Evolutionary conservation across 257 asterid genomes (phyloP).

Genomic region (Salvia miltiorrhiza): DNA sequence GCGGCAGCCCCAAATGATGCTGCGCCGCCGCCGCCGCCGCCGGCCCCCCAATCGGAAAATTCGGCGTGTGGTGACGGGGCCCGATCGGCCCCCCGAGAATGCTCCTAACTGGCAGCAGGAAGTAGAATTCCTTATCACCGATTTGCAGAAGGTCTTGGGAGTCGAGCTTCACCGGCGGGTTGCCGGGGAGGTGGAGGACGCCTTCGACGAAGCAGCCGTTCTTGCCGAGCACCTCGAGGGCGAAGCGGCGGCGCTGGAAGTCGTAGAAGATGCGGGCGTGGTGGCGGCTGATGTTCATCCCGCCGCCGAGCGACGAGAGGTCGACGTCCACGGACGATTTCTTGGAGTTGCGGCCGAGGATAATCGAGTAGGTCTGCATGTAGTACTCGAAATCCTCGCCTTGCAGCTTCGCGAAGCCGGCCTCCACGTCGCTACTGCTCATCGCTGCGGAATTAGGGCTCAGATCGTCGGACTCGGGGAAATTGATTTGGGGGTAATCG

Average conservation of each 20-base stretch:
- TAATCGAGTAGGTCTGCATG: conserved; percentile 95
- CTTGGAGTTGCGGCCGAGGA: conserved; percentile 94
- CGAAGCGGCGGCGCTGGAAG: conserved; percentile 96
- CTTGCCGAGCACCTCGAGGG: conserved; percentile 91
- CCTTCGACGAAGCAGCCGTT: conserved; percentile 96
- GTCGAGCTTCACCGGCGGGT: conserved; percentile 85
- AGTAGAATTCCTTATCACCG: conserved; percentile 93
- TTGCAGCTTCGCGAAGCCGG: conserved; percentile 98
- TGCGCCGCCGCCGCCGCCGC: conserved; percentile 15
- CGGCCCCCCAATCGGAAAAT: conserved; percentile 26
- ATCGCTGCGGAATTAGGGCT: conserved; percentile 30
- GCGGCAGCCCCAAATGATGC: conserved; percentile 40
- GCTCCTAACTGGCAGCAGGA: conserved; percentile 78
- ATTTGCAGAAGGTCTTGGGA: conserved; percentile 92
- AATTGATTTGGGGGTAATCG: not conserved
- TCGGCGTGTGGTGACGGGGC: conserved; percentile 59
- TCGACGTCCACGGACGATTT: conserved; percentile 94
- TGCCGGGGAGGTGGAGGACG: conserved; percentile 85
- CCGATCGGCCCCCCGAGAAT: conserved; percentile 83
- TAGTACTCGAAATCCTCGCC: conserved; percentile 97
- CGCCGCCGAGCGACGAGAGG: conserved; percentile 96
- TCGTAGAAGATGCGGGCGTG: conserved; percentile 99
- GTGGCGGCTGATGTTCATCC: conserved; percentile 99
- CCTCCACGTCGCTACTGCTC: conserved; percentile 91
- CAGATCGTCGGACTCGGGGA: not conserved